phyloP scores from a whole-genome alignment of 2,329 filamentous ascomycete species.

The Penicillium carneum region DNA sequence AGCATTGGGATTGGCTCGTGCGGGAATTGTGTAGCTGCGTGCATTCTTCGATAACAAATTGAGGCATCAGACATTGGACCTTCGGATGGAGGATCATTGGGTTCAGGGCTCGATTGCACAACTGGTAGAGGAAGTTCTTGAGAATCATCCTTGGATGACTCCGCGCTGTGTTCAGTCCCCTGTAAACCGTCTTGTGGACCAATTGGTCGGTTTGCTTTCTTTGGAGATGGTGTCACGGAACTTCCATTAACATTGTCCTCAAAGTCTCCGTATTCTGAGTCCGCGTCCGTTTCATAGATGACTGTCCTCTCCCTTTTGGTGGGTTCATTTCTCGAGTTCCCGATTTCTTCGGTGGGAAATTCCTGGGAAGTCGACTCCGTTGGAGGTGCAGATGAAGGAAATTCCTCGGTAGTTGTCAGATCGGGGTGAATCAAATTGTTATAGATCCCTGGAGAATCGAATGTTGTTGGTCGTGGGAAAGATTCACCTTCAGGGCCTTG shows the following conservation, averaged over 20 bases:
- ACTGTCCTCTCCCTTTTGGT: constrained; percentile 41
- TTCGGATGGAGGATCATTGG: constrained; percentile 39
- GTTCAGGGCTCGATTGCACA: constrained; percentile 33
- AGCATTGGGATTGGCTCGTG: constrained; percentile 46
- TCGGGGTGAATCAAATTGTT: constrained; percentile 2
- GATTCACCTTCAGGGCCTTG: constrained; percentile 14
- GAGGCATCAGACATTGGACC: constrained; percentile 46
- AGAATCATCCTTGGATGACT: constrained; percentile 37
- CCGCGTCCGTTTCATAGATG: constrained; percentile 54
- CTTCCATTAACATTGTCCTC: constrained; percentile 30
- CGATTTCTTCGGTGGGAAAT: neutral
- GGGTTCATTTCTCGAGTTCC: constrained; percentile 3
- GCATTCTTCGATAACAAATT: constrained; percentile 47
- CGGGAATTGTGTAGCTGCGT: constrained; percentile 48
- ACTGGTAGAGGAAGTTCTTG: constrained; percentile 44
- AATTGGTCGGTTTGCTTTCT: neutral
- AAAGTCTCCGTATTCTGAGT: constrained; percentile 46
- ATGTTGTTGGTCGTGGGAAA: constrained; percentile 12
- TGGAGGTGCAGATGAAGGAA: constrained; percentile 5
- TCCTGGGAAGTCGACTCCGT: constrained; percentile 14
- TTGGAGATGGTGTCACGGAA: constrained; percentile 21
- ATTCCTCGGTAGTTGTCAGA: constrained; percentile 1
- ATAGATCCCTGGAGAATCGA: constrained; percentile 2
- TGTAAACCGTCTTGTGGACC: constrained; percentile 5
- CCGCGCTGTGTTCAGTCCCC: constrained; percentile 19